Base-by-base conservation (phyloP, 2,329 filamentous ascomycete species). In the Cryphonectria radicalis region DNA sequence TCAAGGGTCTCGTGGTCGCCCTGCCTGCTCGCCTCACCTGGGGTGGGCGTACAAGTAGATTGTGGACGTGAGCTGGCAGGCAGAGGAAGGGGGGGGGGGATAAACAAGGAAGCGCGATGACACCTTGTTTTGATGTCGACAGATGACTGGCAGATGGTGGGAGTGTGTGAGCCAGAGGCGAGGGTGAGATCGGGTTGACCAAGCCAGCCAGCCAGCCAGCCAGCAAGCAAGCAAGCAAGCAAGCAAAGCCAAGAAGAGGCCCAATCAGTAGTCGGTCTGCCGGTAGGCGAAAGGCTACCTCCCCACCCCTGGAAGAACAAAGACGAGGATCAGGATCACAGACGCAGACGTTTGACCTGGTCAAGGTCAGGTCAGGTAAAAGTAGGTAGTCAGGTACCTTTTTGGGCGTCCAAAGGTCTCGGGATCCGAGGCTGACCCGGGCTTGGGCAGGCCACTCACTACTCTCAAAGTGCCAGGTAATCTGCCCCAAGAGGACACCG, bases 1-100 rank as follows among this genome's bases (percentile, higher is more conserved):
- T 69, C 65, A 68, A 68, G n/a, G 25, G 19, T 10, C n/a, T 17
- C 40, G 55, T 35, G 46, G 66, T 50, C 35, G n/a, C 43, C 42
- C 68, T 40, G 62, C 71, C 64, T 70, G 65, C 71, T 68, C 42
- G 62, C 65, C 68, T 68, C 66, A 66, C 43, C 65, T 65, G 25
- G 43, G 62, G 28, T 62, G 63, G 40, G 63, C 42, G 59, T 66
- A 50, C 62, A 70, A 66, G 59, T 60, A 50, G 59, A 72, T 72
- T 70, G 68, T 70, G 68, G 63, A 65, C 37, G 50, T 68, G 10
- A 69, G 37, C 66, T 71, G 63, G 57, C 59, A 73, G 46, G 43
- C 66, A 67, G 42, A 14, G 32, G 3, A 32, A 3, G 32, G 32
- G 32, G 46, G 1, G 46, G 22, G 46, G 1, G 46, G 22, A 7